phyloP scores from a whole-genome alignment of 768 basidiomycete genomes.

The Tricholoma bakamatsutake region DNA sequence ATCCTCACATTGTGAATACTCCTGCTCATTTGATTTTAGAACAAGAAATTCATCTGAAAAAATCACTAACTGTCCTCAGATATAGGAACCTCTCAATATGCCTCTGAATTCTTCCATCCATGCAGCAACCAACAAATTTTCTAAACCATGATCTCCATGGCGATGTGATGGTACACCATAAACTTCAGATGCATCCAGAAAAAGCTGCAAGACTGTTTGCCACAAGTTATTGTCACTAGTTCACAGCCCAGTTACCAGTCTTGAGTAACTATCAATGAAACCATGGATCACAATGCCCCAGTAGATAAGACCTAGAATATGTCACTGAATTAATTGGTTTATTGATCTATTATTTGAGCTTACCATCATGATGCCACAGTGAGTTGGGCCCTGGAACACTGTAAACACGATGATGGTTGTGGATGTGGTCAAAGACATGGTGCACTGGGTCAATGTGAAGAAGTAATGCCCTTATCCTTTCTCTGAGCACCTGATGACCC shows the following conservation, averaged over 20 bases:
- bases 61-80: conserved; percentile 26
- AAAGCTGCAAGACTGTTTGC: conserved; percentile 31
- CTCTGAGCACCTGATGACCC: conserved; percentile 8
- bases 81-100: conserved; percentile 23
- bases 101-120: conserved; percentile 22
- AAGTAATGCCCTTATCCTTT: conserved; percentile 12
- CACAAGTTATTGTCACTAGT: conserved; percentile 34
- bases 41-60: neutral
- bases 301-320: conserved; percentile 21
- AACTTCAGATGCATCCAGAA: conserved; percentile 14
- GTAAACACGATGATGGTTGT: conserved; percentile 17
- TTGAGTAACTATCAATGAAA: conserved; percentile 28
- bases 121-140: conserved; percentile 30
- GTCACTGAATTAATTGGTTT: neutral
- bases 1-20: conserved; percentile 34
- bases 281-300: conserved; percentile 30
- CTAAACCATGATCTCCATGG: conserved; percentile 33
- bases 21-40: conserved; percentile 10
- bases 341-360: conserved; percentile 1
- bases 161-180: conserved; percentile 26
- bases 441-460: conserved; percentile 13
- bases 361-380: conserved; percentile 32
- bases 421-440: conserved; percentile 10
- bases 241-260: conserved; percentile 17
- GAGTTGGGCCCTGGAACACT: conserved; percentile 25